These are phyloP conservation scores for Coix lacrymajobi DNA, from an alignment of 176 grass and related monocot species.

Conservation along the genomic window DNA sequence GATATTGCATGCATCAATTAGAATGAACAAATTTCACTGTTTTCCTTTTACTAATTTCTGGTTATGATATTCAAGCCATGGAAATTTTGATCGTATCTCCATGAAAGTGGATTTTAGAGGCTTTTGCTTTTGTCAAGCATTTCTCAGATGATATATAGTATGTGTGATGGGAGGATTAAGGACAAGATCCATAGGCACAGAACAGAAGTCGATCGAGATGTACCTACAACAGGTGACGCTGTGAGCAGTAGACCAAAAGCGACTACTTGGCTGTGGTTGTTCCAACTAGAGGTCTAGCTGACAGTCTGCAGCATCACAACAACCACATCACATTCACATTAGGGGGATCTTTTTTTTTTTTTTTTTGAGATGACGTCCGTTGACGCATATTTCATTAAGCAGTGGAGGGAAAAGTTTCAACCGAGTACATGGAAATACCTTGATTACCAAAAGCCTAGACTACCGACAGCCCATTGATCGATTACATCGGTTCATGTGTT, in stretches of 20 bases:
- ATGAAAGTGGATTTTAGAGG: too few species aligned
- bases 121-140: neutral
- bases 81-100: neutral
- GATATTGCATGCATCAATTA: neutral
- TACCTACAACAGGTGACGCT: slow-evolving; percentile 3
- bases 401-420: too few species aligned
- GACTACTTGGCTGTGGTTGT: neutral
- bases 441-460: too few species aligned
- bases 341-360: too few species aligned
- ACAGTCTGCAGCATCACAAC: neutral
- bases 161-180: neutral
- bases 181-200: neutral
- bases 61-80: neutral
- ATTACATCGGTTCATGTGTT: too few species aligned
- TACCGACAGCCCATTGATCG: too few species aligned
- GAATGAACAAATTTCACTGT: neutral
- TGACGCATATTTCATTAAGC: too few species aligned
- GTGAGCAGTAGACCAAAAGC: neutral
- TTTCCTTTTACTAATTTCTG: neutral
- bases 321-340: neutral
- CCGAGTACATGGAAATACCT: too few species aligned
- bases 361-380: too few species aligned
- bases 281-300: neutral
- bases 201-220: neutral
- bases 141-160: neutral